Percentiles rank a stretch among this genome's conserved stretches.
phyloP scores from a whole-genome alignment of 352 stramenopile species.

The Phytophthora pini region DNA sequence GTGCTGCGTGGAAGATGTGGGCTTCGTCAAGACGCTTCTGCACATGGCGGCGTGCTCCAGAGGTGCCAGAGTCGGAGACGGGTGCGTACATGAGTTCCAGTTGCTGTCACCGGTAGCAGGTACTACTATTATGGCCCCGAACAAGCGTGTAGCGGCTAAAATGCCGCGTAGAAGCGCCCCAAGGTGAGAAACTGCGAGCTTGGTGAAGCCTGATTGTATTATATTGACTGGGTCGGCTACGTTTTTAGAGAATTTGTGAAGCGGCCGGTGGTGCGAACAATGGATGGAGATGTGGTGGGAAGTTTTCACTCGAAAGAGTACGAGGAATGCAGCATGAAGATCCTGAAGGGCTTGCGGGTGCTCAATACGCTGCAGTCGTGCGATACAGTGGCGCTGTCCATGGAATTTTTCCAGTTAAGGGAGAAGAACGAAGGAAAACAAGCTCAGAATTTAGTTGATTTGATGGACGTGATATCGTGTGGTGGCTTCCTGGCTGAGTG shows the following conservation, averaged over 20 bases:
- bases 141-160: slow-evolving; percentile 20
- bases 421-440: slow-evolving; percentile 4
- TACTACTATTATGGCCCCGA: slow-evolving; percentile 1
- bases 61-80: slow-evolving; percentile 4
- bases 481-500: slow-evolving; percentile 56
- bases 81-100: slow-evolving; percentile 59
- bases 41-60: slow-evolving; percentile 55
- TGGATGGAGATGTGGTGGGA: slow-evolving; percentile 60
- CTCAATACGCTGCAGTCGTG: slow-evolving; percentile 77
- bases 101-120: slow-evolving; percentile 33
- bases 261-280: slow-evolving; percentile 48
- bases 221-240: slow-evolving; percentile 3
- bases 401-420: slow-evolving; percentile 39
- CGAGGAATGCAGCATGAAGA: slow-evolving; percentile 38
- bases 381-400: slow-evolving; percentile 64
- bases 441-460: slow-evolving; percentile 34
- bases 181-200: slow-evolving; percentile 20
- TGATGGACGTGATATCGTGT: slow-evolving; percentile 63
- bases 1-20: slow-evolving; percentile 62
- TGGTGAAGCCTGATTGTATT: slow-evolving; percentile 1
- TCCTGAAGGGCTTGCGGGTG: slow-evolving; percentile 50
- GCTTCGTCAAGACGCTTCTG: slow-evolving; percentile 84
- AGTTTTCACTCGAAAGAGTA: slow-evolving; percentile 63
- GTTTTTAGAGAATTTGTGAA: slow-evolving; percentile 63
- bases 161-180: slow-evolving; percentile 8